Evolutionary conservation across 345 rosid genomes (phyloP), one percentile per base, ranked within the genome.

Genomic region (Gossypium bickii): DNA sequence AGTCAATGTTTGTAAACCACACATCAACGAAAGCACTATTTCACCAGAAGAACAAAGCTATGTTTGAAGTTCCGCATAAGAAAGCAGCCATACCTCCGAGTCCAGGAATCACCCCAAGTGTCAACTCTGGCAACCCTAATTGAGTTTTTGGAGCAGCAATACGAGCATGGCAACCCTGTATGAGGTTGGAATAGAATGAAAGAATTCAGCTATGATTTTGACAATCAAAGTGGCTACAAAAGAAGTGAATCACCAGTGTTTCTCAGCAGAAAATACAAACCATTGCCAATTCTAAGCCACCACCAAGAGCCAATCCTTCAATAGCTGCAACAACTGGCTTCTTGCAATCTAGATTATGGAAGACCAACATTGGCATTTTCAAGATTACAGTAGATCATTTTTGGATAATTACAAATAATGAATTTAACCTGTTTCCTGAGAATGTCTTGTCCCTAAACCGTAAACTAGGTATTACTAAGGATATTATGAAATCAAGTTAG

Each of bases 271-370:
- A 72, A 83, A 22, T 48, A 87, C 86, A 78, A 52, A 92, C 98
- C 98, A 94, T 74, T 45, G 97, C 91, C 74, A 94, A 65, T 78
- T 94, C 98, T 69, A 94, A 83, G 78, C 98, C 98, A 81, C 97
- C 98, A 74, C 98, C 98, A 74, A 94, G 92, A 62, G 98, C 97
- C 78, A 94, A 79, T 77, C 97, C 97, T 86, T 91, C 92, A 51
- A 94, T 89, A 70, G 97, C 98, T 73, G 98, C 97, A 85, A 94
- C 97, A 79, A 91, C 78, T 20, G 98, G 98, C 88, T 94, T 94
- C 89, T 86, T 89, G 80, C 89, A 88, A 82, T 89, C 98, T 94
- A 59, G 57, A 70, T 68, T 27, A 70, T 24, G 41, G 59, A 70
- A 70, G 22, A 70, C 24, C 47, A 52, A 2, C 47, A 70, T 51